Evolutionary conservation across 352 stramenopile genomes (phyloP), one percentile per base, ranked within the genome.

Genomic region (Globisporangium rhizosaccharum): DNA sequence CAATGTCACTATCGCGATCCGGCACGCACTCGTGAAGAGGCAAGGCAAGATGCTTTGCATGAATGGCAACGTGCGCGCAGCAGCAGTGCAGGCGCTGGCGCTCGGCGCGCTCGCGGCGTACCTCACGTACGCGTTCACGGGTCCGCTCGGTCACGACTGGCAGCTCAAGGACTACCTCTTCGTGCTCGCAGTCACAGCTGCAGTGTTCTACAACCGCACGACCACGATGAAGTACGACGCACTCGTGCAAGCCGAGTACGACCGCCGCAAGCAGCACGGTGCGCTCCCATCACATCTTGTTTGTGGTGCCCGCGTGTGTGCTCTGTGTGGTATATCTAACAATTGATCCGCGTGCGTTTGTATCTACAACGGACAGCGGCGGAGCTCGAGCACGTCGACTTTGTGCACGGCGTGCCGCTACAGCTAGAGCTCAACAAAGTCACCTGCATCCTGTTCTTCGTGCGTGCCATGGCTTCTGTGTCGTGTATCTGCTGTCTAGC

Each of bases 371-470:
- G 51, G 12, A 23, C 55, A 80, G 73, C 71, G n/a, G 61, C 68
- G 41, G 36, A 62, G 18, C 65, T 88, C 8, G 64, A 81, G 49
- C 75, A 62, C 25, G 39, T 90, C 20, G 81, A 88, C 37, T 85
- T 81, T 58, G 62, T 88, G 45, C 66, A 85, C n/a, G 79, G 79
- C n/a, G 37, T 65, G 15, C 57, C 66, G 0, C 51, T 90, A 25
- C 62, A 82, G 30, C 61, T 92, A 14, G 60, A 75, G 46, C 26
- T 63, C 55, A 85, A 88, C 66, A 82, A 81, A 67, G 70, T 90
- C 46, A 88, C 77, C 0, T 82, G 79, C 37, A 63, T 90, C 20
- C 64, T 92, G n/a, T 92, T 92, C 71, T 92, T 92, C 46, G 82
- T 92, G 74, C 17, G 30, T 17, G 10, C 8, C 33, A 18, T 28